Percentiles rank a stretch among this genome's conserved stretches.
These are phyloP conservation scores for Calocera viscosa DNA, from an alignment of 768 basidiomycete genomes.

Conservation along the genomic window DNA sequence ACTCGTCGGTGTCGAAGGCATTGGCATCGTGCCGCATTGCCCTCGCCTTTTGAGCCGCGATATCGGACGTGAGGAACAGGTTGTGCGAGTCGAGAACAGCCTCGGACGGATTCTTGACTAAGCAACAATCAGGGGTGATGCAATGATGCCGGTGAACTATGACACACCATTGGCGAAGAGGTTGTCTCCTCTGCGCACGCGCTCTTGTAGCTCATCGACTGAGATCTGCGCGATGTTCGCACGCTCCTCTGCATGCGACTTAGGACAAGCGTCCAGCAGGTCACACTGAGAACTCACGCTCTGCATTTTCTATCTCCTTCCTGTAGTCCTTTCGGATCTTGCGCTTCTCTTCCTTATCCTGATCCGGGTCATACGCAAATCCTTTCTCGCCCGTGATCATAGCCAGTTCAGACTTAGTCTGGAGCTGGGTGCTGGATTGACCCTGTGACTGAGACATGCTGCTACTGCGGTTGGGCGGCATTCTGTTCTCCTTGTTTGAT, in stretches of 20 bases:
- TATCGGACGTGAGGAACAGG: slow-evolving; percentile 60
- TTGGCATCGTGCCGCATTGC: slow-evolving; percentile 78
- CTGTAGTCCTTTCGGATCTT: slow-evolving; percentile 63
- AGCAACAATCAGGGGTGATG: neutral
- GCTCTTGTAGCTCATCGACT: neutral
- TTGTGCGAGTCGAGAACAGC: slow-evolving; percentile 82
- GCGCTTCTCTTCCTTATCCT: slow-evolving; percentile 69
- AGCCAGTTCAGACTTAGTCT: neutral
- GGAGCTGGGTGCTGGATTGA: neutral
- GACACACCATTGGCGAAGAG: slow-evolving; percentile 51
- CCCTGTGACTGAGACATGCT: neutral
- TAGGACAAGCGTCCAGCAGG: neutral
- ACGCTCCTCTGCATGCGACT: neutral
- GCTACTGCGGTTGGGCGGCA: neutral
- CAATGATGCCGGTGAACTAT: neutral
- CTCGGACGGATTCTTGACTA: slow-evolving; percentile 72
- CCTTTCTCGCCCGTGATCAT: slow-evolving; percentile 21
- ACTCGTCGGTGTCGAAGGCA: slow-evolving; percentile 87
- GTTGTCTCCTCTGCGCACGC: neutral
- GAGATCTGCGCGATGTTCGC: neutral
- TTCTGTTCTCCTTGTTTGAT: neutral
- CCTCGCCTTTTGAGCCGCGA: slow-evolving; percentile 78
- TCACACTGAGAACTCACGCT: slow-evolving; percentile 37
- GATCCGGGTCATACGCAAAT: slow-evolving; percentile 66
- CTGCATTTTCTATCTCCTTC: slow-evolving; percentile 45